A percentile compares a stretch with the other conserved stretches of the same genome.
Evolutionary conservation across 106 monocot species (phyloP).

Genomic region (Acorus calamus): DNA sequence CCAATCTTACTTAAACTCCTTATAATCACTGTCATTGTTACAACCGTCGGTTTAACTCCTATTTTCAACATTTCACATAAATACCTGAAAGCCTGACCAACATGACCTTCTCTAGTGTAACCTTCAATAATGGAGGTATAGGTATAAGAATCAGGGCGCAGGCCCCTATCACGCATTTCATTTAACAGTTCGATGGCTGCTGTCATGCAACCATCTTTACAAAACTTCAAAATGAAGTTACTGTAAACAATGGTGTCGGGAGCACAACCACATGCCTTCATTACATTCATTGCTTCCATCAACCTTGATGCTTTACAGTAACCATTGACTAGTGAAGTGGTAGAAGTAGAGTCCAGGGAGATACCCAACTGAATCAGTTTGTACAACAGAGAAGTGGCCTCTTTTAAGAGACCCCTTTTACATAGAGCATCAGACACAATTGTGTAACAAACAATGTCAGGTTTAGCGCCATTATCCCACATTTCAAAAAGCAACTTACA

Average conservation of each 20-base stretch:
- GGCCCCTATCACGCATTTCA: constrained; percentile 32
- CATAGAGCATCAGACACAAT: constrained; percentile 29
- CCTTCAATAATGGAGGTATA: constrained; percentile 34
- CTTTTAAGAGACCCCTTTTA: constrained; percentile 27
- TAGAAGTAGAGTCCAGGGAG: constrained; percentile 15
- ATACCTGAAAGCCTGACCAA: constrained; percentile 27
- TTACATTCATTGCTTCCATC: constrained; percentile 13
- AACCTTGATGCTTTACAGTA: constrained; percentile 43
- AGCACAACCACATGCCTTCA: constrained; percentile 4
- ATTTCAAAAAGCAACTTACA: constrained; percentile 27
- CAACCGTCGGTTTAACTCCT: constrained; percentile 16
- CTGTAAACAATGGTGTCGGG: constrained; percentile 35
- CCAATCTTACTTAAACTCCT: constrained; percentile 16
- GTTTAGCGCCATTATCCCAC: constrained; percentile 4
- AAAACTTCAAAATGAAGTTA: constrained; percentile 35
- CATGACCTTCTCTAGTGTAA: constrained; percentile 19
- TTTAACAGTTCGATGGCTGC: constrained; percentile 16
- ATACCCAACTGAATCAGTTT: constrained; percentile 27
- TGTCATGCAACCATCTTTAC: constrained; percentile 25
- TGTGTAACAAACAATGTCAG: constrained; percentile 23
- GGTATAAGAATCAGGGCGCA: constrained; percentile 34
- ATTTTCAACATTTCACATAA: constrained; percentile 37
- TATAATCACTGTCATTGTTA: constrained; percentile 31
- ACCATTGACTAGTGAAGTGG: constrained; percentile 31
- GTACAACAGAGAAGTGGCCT: constrained; percentile 27